Percentiles rank a stretch among this genome's conserved stretches.
These are phyloP conservation scores for Rhizopogon rudus DNA, from an alignment of 768 basidiomycete species.

Conservation along the genomic window DNA sequence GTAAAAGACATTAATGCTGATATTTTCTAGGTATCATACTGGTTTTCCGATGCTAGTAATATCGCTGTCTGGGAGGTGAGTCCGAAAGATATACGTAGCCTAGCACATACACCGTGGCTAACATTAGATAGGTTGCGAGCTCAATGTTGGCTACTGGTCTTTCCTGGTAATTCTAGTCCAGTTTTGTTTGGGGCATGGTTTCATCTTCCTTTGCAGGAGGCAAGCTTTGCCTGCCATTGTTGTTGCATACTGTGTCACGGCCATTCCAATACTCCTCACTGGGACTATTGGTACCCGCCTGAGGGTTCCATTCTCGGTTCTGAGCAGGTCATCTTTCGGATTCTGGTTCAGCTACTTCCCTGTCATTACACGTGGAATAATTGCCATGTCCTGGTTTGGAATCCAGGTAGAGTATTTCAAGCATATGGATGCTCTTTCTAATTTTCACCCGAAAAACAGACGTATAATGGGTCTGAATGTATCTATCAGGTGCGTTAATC, in stretches of 20 bases:
- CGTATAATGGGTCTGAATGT: constrained; percentile 63
- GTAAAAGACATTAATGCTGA: constrained; percentile 19
- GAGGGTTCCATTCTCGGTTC: constrained; percentile 69
- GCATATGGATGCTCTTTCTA: neutral
- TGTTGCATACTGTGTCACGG: constrained; percentile 67
- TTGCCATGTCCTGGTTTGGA: constrained; percentile 82
- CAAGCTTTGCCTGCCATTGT: constrained; percentile 69
- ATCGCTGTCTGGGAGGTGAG: constrained; percentile 42
- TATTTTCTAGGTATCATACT: constrained; percentile 25
- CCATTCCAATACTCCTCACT: constrained; percentile 69
- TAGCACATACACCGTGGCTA: neutral
- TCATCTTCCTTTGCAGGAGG: constrained; percentile 34
- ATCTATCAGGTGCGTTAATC: constrained; percentile 49
- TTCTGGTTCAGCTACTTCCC: constrained; percentile 89
- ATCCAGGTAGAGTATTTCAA: constrained; percentile 45
- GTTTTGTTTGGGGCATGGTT: neutral
- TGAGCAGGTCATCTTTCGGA: constrained; percentile 84
- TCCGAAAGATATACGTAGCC: neutral
- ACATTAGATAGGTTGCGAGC: constrained; percentile 38
- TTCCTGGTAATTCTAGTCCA: constrained; percentile 43
- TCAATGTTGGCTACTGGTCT: constrained; percentile 74
- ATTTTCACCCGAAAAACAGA: constrained; percentile 22
- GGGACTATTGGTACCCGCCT: constrained; percentile 75
- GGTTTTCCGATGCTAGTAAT: constrained; percentile 24
- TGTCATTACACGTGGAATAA: constrained; percentile 68